Base-by-base conservation (phyloP, 257 asterid genomes). In the Gentiana straminea region DNA sequence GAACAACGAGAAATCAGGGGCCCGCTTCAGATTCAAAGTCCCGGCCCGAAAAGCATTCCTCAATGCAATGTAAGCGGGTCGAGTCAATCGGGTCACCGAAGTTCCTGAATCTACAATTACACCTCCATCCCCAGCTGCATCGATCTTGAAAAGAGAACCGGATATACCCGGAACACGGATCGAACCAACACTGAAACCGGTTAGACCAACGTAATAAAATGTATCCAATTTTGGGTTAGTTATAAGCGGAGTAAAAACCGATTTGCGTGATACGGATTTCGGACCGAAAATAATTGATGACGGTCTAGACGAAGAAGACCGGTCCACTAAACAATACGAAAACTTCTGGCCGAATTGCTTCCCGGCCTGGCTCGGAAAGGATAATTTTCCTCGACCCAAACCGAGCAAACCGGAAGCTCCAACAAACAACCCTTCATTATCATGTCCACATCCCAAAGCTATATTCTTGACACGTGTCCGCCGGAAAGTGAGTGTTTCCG, bases 371-470 rank as follows among this genome's bases (percentile, higher is more conserved):
- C 62, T 60, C 8, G 86, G 89, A 33, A 85, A 85, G 0, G 95
- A 85, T 46, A 82, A 24, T 32, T 54, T 78, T 7, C 95, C 95
- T 5, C 80, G 68, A 51, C 95, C 95, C 24, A 85, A 79, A 37
- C 95, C 92, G 13, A 85, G 48, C 39, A 85, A 66, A 13, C 95
- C 95, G 56, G 84, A 86, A 33, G 95, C 92, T 44, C 89, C 95
- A 45, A 75, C 72, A 65, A 85, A 85, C 32, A 85, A 51, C 0
- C 95, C 95, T 54, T 85, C 84, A 13, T 85, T 85, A 12, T 82
- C 86, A 51, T 85, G 89, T 0, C 95, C 95, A 38, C 95, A 85
- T 13, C 95, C 95, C 11, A 85, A 66, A 35, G 89, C 84, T 1
- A 85, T 52, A 3, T 75, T 75, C 3, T 35, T 46, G 13, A 79